Evolutionary conservation across 106 monocot genomes (phyloP).

Genomic region (Dendrobium chrysotoxum): DNA sequence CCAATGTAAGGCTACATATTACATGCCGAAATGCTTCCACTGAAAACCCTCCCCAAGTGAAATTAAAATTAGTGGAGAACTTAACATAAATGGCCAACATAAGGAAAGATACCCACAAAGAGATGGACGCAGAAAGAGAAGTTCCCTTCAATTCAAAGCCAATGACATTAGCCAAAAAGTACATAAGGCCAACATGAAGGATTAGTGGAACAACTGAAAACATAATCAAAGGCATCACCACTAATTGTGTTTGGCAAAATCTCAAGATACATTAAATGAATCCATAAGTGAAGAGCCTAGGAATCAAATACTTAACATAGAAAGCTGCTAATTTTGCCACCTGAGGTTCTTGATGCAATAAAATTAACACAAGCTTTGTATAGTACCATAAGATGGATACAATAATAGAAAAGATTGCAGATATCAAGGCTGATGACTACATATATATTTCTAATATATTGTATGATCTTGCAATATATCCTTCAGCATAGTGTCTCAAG

Average conservation of each 20-base stretch:
- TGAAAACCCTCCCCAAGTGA: too few species aligned
- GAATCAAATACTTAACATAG: slow-evolving; percentile 56
- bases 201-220: slow-evolving; percentile 50
- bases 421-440: slow-evolving; percentile 60
- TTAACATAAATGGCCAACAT: slow-evolving; percentile 58
- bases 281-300: slow-evolving; percentile 63
- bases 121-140: slow-evolving; percentile 35
- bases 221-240: slow-evolving; percentile 47
- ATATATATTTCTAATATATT: slow-evolving; percentile 62
- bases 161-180: slow-evolving; percentile 36
- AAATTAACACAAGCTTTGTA: slow-evolving; percentile 48
- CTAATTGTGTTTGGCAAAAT: too few species aligned
- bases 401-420: slow-evolving; percentile 23
- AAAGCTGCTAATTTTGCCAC: slow-evolving; percentile 43
- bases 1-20: slow-evolving; percentile 51
- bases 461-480: slow-evolving; percentile 57
- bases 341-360: slow-evolving; percentile 60
- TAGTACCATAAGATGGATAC: slow-evolving; percentile 59
- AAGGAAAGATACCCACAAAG: slow-evolving; percentile 52
- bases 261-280: slow-evolving; percentile 62
- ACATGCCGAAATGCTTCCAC: slow-evolving; percentile 54
- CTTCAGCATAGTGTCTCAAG: slow-evolving; percentile 92
- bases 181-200: slow-evolving; percentile 52
- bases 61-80: slow-evolving; percentile 40
- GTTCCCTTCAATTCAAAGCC: slow-evolving; percentile 58